Evolutionary conservation across 805 yeast genomes (phyloP).

Genomic region (Candida fluviatilis): DNA sequence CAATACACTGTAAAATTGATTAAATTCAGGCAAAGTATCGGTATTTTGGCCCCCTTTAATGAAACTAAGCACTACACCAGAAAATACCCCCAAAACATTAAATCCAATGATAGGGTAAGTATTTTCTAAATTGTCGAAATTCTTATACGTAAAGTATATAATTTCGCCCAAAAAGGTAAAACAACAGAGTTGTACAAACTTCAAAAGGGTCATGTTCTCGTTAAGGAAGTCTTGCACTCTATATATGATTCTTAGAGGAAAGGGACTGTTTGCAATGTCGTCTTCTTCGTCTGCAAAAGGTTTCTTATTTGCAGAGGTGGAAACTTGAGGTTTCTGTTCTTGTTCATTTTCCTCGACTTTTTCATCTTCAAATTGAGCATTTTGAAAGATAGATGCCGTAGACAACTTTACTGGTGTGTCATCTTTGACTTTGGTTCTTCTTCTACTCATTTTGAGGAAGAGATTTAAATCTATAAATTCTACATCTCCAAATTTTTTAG

Average conservation of each 20-base stretch:
- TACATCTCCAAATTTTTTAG: no score
- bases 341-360: neutral
- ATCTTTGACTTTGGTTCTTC: conserved; percentile 3
- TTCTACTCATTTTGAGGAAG: conserved; percentile 8
- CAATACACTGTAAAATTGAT: conserved; percentile 29
- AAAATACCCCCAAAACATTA: conserved; percentile 28
- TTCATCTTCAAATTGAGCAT: conserved; percentile 3
- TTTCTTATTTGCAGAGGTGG: neutral
- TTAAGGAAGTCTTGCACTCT: conserved; percentile 36
- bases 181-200: conserved; percentile 29
- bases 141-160: conserved; percentile 19
- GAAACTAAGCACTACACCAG: conserved; percentile 27
- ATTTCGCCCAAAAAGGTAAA: conserved; percentile 27
- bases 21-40: conserved; percentile 31
- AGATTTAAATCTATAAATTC: no score
- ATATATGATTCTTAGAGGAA: conserved; percentile 25
- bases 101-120: conserved; percentile 22
- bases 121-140: conserved; percentile 14
- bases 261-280: conserved; percentile 12
- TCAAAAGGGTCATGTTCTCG: conserved; percentile 25
- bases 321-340: neutral
- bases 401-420: conserved; percentile 6
- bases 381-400: conserved; percentile 13
- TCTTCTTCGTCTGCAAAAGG: conserved; percentile 4
- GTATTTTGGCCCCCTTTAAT: conserved; percentile 15